Evolutionary conservation across 2,329 filamentous ascomycete genomes (phyloP).

Genomic region (Aspergillus cejpii): DNA sequence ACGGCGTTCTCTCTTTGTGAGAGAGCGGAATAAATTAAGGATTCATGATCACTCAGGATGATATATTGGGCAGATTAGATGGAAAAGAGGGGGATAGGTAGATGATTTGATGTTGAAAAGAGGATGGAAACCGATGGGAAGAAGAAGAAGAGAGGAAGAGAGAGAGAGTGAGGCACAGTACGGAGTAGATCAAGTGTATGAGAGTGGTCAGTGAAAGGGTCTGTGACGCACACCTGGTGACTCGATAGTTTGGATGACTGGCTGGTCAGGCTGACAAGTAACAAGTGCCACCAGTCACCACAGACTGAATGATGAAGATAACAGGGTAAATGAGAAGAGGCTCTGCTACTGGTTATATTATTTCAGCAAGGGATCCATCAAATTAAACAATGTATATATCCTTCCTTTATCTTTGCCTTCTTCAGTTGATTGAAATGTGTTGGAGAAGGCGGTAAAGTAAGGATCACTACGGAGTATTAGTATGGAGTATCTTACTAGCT

Average conservation of each 20-base stretch:
- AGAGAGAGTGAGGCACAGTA: slow-evolving; percentile 14
- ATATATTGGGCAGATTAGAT: slow-evolving; percentile 5
- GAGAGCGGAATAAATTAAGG: slow-evolving; percentile 19
- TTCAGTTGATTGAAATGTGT: too few relatives aligned
- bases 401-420: too few relatives aligned
- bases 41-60: slow-evolving; percentile 17
- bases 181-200: slow-evolving; percentile 10
- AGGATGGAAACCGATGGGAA: slow-evolving; percentile 2
- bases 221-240: slow-evolving; percentile 42
- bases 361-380: slow-evolving; percentile 4
- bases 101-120: neutral
- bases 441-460: neutral
- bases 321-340: neutral
- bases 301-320: neutral
- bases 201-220: slow-evolving; percentile 18
- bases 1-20: slow-evolving; percentile 26
- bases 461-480: too few relatives aligned
- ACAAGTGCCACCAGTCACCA: too few relatives aligned
- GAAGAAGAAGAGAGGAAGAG: slow-evolving; percentile 11
- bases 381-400: neutral
- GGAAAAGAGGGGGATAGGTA: slow-evolving; percentile 8
- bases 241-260: slow-evolving; percentile 27
- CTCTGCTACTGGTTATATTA: neutral
- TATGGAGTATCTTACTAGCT: too few relatives aligned
- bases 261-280: slow-evolving; percentile 12